These are phyloP conservation scores for Aspergillus baeticus DNA, from an alignment of 495 filamentous ascomycete species.

Conservation along the genomic window DNA sequence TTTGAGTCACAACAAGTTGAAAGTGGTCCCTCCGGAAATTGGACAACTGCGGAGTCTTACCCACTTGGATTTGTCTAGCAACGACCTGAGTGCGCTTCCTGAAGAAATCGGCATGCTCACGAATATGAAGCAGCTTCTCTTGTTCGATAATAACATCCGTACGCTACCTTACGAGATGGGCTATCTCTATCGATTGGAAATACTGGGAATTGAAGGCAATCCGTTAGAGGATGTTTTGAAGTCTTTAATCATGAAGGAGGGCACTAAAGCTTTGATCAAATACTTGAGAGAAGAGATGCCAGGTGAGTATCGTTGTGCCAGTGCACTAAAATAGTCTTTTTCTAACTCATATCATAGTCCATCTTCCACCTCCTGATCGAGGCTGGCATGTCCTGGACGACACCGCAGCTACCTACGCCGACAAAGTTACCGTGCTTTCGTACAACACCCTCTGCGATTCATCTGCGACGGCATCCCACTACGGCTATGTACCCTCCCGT, in stretches of 20 bases:
- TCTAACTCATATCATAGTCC: constrained; percentile 29
- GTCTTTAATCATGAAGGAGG: constrained; percentile 76
- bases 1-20: constrained; percentile 86
- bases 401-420: constrained; percentile 42
- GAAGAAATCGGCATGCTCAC: constrained; percentile 96
- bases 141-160: constrained; percentile 87
- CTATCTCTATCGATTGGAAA: constrained; percentile 79
- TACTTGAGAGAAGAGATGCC: constrained; percentile 78
- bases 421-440: constrained; percentile 75
- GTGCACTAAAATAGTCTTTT: not conserved
- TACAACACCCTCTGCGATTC: constrained; percentile 96
- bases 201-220: constrained; percentile 91
- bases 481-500: constrained; percentile 81
- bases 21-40: constrained; percentile 70
- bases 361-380: constrained; percentile 69
- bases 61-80: constrained; percentile 83
- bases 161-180: constrained; percentile 84
- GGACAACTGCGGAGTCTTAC: constrained; percentile 75
- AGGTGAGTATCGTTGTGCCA: constrained; percentile 52
- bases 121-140: constrained; percentile 70
- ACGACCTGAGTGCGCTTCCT: constrained; percentile 78
- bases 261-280: constrained; percentile 80
- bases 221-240: constrained; percentile 71
- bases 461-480: constrained; percentile 76
- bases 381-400: constrained; percentile 71